Base-by-base conservation (phyloP, 139 green algal genomes). In the Tetradesmus lagerheimii region DNA sequence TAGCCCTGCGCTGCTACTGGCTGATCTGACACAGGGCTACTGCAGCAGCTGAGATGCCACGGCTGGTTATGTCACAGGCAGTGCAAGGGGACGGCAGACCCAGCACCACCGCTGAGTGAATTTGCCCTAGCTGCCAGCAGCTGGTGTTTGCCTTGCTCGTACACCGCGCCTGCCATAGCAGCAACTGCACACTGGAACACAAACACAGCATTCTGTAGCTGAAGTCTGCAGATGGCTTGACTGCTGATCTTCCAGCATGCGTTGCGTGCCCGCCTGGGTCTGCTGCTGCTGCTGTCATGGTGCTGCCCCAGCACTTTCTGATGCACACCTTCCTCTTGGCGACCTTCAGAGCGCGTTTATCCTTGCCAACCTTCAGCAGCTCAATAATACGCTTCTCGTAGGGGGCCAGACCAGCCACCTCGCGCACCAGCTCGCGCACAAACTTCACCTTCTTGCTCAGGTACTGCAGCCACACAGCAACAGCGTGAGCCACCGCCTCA, bases 321-420 rank as follows among this genome's bases (percentile, higher is more conserved):
- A 1, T 43, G 27, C 92, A 86, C 80, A 99, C 95, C 96, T 99
- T 99, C 89, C 93, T 94, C 95, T 99, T 99, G 81, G 96, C 96
- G 12, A 99, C 92, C 96, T 99, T 99, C 53, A 99, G 95, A 0
- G 97, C 97, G 80, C 97, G 96, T 95, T 99, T 99, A 92, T 99
- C 97, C 92, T 97, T 97, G 92, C 97, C 97, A 27, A 98, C 92
- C 96, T 99, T 99, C 45, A 99, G 94, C 91, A 99, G 92, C 95
- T 99, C 97, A 84, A 96, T 95, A 23, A 99, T 93, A 43, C 97
- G 96, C 94, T 96, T 98, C 96, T 99, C 97, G 86, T 99, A 99
- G 66, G 97, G 97, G 29, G 97, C 96, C 79, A 99, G 94, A 29
- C 97, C 97, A 80, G 95, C 96, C 35, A 99, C 97, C 93, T 99